Evolutionary conservation across 768 basidiomycete genomes (phyloP).

Genomic region (Termitomyces heimii): DNA sequence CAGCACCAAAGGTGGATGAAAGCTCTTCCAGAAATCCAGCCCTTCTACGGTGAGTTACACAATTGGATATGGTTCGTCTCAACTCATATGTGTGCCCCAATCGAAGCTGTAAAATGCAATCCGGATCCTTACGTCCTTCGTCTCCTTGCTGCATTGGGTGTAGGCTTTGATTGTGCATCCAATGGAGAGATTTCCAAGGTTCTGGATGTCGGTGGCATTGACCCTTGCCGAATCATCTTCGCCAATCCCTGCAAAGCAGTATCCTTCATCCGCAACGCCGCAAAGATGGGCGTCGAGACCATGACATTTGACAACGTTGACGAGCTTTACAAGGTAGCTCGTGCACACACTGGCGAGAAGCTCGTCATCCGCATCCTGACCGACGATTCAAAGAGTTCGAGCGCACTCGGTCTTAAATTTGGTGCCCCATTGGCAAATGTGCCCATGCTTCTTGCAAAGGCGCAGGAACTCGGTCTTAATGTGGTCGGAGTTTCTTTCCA

Average conservation of each 20-base stretch:
- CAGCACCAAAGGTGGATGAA: conserved; percentile 81
- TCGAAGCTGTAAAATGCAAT: conserved; percentile 92
- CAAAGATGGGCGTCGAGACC: conserved; percentile 72
- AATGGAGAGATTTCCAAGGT: conserved; percentile 86
- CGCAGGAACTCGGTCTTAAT: conserved; percentile 70
- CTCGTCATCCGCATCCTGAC: conserved; percentile 92
- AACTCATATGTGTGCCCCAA: conserved; percentile 6
- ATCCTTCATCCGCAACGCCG: conserved; percentile 86
- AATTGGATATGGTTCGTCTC: neutral
- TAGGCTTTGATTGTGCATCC: conserved; percentile 97
- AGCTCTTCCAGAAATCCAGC: conserved; percentile 79
- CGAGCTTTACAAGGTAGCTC: conserved; percentile 90
- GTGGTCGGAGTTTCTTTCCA: conserved; percentile 99
- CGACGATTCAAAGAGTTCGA: conserved; percentile 92
- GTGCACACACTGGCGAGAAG: conserved; percentile 73
- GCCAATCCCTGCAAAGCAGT: conserved; percentile 98
- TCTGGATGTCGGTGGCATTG: conserved; percentile 65
- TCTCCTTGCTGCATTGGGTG: conserved; percentile 82
- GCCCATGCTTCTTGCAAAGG: conserved; percentile 72
- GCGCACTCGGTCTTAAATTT: conserved; percentile 91
- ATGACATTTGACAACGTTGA: conserved; percentile 99
- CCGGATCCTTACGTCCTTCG: conserved; percentile 93
- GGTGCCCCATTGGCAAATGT: conserved; percentile 83
- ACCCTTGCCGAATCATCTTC: conserved; percentile 84
- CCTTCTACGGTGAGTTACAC: conserved; percentile 76